These are phyloP conservation scores for Globisporangium spinosum DNA, from an alignment of 352 stramenopile species.

Conservation along the genomic window DNA sequence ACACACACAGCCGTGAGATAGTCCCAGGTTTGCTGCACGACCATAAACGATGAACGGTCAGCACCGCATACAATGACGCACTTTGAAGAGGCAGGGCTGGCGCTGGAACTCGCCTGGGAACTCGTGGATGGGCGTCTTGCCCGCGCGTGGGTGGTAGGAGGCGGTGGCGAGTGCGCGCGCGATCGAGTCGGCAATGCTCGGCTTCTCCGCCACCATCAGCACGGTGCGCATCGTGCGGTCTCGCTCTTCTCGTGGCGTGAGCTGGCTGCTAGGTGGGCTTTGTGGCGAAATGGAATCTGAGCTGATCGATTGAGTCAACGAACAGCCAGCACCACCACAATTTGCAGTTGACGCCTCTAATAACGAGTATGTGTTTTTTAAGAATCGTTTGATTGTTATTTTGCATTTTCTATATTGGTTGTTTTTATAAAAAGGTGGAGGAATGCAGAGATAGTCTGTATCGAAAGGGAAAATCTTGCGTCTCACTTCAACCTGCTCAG, in stretches of 20 bases:
- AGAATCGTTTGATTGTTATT: background rate
- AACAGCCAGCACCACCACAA: background rate
- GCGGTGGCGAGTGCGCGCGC: conserved; percentile 35
- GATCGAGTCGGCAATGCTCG: conserved; percentile 60
- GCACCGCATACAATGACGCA: background rate
- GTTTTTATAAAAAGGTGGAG: background rate
- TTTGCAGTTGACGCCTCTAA: background rate
- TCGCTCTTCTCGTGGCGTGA: background rate
- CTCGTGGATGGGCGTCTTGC: conserved; percentile 53
- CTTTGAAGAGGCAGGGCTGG: conserved; percentile 30
- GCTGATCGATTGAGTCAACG: background rate
- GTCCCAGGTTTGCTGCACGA: background rate
- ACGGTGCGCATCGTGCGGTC: conserved; percentile 21
- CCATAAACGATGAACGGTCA: background rate
- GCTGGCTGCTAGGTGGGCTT: background rate
- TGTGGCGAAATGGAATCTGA: background rate
- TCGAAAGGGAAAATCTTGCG: background rate
- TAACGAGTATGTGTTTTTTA: background rate
- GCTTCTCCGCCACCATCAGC: conserved; percentile 77
- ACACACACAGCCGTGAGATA: conserved; percentile 9
- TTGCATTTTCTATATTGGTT: background rate
- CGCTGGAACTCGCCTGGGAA: conserved; percentile 40
- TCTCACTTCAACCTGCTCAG: background rate
- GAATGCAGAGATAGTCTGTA: background rate
- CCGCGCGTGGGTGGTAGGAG: conserved; percentile 19